phyloP scores from a whole-genome alignment of 2,329 filamentous ascomycete genomes.

The Fusarium citri region DNA sequence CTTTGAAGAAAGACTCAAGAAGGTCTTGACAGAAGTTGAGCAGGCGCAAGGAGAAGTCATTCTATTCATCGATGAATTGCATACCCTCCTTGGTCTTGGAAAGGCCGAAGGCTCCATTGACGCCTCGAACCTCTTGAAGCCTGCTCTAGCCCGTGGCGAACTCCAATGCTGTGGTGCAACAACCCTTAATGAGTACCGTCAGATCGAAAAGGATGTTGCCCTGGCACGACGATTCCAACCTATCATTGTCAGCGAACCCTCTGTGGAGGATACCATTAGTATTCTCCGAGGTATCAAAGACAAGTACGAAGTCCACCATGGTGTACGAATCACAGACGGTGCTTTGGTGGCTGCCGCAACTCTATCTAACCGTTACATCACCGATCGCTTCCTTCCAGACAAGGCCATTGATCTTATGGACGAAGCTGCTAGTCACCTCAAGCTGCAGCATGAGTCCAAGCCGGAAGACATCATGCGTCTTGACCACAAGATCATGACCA shows the following conservation, averaged over 20 bases:
- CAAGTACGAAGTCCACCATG: constrained; percentile 96
- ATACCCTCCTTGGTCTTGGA: constrained; percentile 89
- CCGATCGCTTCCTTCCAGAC: constrained; percentile 93
- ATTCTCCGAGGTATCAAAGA: constrained; percentile 97
- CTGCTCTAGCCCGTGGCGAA: constrained; percentile 90
- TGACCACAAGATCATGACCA: constrained; percentile 95
- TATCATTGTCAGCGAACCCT: constrained; percentile 91
- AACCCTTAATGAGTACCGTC: constrained; percentile 89
- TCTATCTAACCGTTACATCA: constrained; percentile 95
- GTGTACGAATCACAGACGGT: constrained; percentile 92
- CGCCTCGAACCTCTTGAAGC: constrained; percentile 93
- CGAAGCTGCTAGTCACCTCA: constrained; percentile 89
- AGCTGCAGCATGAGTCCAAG: constrained; percentile 95
- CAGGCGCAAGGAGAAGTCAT: constrained; percentile 91
- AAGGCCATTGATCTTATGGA: constrained; percentile 98
- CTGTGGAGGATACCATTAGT: constrained; percentile 91
- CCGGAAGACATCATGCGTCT: constrained; percentile 93
- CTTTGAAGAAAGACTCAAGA: constrained; percentile 94
- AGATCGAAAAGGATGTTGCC: constrained; percentile 96
- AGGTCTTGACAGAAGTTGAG: constrained; percentile 90
- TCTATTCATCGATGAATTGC: constrained; percentile 93
- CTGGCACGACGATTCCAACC: constrained; percentile 93
- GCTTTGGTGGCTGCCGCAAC: constrained; percentile 92
- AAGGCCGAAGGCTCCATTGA: constrained; percentile 98
- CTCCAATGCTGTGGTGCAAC: constrained; percentile 96